These are phyloP conservation scores for Ensete glaucum DNA, from an alignment of 176 grass and related monocot genomes.

Conservation along the genomic window DNA sequence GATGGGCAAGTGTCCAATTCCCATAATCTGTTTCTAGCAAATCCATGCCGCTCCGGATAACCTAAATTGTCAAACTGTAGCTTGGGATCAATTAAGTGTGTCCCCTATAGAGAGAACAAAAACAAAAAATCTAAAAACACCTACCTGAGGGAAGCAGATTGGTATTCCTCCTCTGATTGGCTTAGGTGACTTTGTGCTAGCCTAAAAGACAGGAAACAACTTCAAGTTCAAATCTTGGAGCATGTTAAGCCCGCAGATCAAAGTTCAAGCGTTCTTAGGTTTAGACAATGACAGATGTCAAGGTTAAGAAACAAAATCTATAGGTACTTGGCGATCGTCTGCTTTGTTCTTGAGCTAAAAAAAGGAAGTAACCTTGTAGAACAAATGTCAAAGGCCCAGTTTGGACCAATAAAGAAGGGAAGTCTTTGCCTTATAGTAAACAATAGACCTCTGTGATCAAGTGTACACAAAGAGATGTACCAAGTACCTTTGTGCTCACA, in stretches of 20 bases:
- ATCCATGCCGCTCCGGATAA: not conserved
- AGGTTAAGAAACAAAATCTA: not conserved
- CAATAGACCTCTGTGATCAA: not conserved
- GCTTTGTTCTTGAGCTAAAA: not conserved
- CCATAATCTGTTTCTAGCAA: not conserved
- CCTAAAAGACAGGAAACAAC: not conserved
- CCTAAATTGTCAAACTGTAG: not conserved
- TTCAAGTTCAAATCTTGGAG: not conserved
- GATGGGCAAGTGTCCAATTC: not conserved
- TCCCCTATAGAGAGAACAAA: not conserved
- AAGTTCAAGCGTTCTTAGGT: not conserved
- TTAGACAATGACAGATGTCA: not conserved
- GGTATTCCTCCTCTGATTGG: not conserved
- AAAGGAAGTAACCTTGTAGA: not conserved
- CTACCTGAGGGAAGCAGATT: not conserved
- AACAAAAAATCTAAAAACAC: not conserved
- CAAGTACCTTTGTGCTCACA: not conserved
- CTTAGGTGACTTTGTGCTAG: not conserved
- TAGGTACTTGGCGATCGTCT: not conserved
- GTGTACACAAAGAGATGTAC: not conserved
- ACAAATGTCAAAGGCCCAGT: not conserved
- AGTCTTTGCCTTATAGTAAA: not conserved
- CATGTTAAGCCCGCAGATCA: not conserved
- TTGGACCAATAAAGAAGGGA: not conserved
- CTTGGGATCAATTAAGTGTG: not conserved